Evolutionary conservation across 805 yeast genomes (phyloP).

Genomic region (Lachancea sp.): DNA sequence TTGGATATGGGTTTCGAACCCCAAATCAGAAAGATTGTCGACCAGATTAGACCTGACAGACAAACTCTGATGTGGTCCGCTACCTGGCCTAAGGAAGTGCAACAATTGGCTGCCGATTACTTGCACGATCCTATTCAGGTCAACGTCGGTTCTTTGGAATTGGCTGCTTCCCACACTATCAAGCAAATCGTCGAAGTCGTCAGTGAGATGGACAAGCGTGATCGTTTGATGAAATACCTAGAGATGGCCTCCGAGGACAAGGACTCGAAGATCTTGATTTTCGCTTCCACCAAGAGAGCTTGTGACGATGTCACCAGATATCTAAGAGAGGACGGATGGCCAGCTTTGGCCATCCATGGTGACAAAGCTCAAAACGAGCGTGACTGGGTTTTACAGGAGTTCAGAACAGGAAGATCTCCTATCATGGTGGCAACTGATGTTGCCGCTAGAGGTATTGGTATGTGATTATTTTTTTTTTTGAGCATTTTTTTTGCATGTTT

Average conservation of each 20-base stretch:
- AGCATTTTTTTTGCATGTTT: not conserved
- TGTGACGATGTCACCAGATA: slow-evolving; percentile 92
- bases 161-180: slow-evolving; percentile 94
- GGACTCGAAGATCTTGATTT: slow-evolving; percentile 74
- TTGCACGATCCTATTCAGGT: slow-evolving; percentile 92
- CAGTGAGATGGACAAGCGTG: slow-evolving; percentile 90
- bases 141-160: slow-evolving; percentile 90
- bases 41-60: slow-evolving; percentile 98
- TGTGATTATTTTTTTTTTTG: slow-evolving; percentile 36
- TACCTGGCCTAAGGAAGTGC: slow-evolving; percentile 99
- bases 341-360: slow-evolving; percentile 97
- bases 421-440: slow-evolving; percentile 99
- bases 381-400: slow-evolving; percentile 96
- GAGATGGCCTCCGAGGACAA: slow-evolving; percentile 67
- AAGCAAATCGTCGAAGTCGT: slow-evolving; percentile 90
- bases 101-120: slow-evolving; percentile 86
- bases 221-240: slow-evolving; percentile 75
- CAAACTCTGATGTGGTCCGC: slow-evolving; percentile 99
- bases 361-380: slow-evolving; percentile 97
- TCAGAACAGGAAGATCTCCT: slow-evolving; percentile 87
- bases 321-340: slow-evolving; percentile 96
- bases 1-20: slow-evolving; percentile 99
- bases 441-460: slow-evolving; percentile 99
- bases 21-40: slow-evolving; percentile 96
- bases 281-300: slow-evolving; percentile 95